Evolutionary conservation across 768 basidiomycete genomes (phyloP), one percentile per base, ranked within the genome.

Genomic region (Tricholoma sp.): DNA sequence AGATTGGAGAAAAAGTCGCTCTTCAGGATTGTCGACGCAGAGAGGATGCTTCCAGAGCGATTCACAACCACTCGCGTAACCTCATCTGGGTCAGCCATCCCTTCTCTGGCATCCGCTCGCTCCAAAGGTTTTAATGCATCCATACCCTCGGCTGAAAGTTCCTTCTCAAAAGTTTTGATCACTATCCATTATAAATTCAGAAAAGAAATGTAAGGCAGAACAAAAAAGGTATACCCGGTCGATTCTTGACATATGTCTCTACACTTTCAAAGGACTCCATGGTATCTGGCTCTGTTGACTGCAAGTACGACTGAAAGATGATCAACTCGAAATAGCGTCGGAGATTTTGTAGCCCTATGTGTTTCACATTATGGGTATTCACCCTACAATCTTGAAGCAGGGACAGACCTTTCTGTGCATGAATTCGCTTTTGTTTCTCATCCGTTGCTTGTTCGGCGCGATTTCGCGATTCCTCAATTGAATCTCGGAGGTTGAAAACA

Each of bases 81-180:
- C 74, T 98, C 97, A 63, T 98, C 97, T 0, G 92, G 91, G 58
- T 91, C 80, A 2, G 91, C 90, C 50, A 88, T 79, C 19, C 85
- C 87, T 52, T 86, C 81, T 41, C 80, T 75, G 1, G 80, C 69
- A 46, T 86, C 83, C 21, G 85, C 82, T 18, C 89, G 81, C 61
- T 89, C 86, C 8, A 98, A 76, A 2, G 94, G 95, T 57, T 86
- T 88, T 54, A 99, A 71, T 0, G 88, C 86, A 57, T 89, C 80
- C 50, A 91, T 69, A 3, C 87, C 87, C n/a, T 94, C 88, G 16
- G 79, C 79, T 43, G 85, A 71, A 46, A 99, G 79, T 60, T 98
- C 97, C 58, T 91, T 93, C 74, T 94, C 86, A 58, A 98, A 95
- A 0, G 97, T 99, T 69, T 88, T 89, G 73, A 98, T 94, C 12